Conservation (phyloP, 2,329 filamentous ascomycete species). For the Ophiosphaerella narmari region DNA sequence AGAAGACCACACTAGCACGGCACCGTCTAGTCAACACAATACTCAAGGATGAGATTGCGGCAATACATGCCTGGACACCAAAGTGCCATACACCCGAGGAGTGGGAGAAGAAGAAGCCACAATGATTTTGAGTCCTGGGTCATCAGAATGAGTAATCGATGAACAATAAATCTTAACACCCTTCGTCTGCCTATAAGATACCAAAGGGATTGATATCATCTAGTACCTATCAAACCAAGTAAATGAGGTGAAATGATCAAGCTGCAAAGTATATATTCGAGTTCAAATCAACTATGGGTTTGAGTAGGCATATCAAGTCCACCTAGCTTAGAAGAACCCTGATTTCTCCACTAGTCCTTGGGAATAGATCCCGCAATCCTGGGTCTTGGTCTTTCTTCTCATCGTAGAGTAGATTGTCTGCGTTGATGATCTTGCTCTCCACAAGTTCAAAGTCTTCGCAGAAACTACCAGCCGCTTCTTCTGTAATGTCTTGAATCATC, state of each 20-base stretch:
- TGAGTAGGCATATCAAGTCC: not conserved
- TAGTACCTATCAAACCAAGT: no score
- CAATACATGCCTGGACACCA: slow-evolving; percentile 92
- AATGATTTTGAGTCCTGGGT: slow-evolving; percentile 14
- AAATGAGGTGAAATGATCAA: not conserved
- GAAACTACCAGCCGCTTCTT: slow-evolving; percentile 81
- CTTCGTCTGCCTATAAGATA: no score
- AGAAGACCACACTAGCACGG: slow-evolving; percentile 73
- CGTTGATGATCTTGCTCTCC: slow-evolving; percentile 63
- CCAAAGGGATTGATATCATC: no score
- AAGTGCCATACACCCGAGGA: slow-evolving; percentile 92
- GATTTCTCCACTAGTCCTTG: slow-evolving; percentile 67
- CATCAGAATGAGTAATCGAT: not conserved
- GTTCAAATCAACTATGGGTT: not conserved
- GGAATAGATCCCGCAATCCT: slow-evolving; percentile 61
- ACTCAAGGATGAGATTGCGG: slow-evolving; percentile 84
- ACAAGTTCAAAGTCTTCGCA: slow-evolving; percentile 80
- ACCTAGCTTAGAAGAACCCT: slow-evolving; percentile 63
- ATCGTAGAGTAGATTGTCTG: slow-evolving; percentile 57
- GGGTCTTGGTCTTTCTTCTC: slow-evolving; percentile 45
- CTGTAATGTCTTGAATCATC: slow-evolving; percentile 75
- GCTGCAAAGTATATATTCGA: not conserved
- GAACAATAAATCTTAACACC: slow-evolving; percentile 1
- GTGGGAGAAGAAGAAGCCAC: slow-evolving; percentile 70
- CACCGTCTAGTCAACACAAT: slow-evolving; percentile 84